Base-by-base conservation (phyloP, 2,329 filamentous ascomycete species). In the Biscogniauxia mediterranea region DNA sequence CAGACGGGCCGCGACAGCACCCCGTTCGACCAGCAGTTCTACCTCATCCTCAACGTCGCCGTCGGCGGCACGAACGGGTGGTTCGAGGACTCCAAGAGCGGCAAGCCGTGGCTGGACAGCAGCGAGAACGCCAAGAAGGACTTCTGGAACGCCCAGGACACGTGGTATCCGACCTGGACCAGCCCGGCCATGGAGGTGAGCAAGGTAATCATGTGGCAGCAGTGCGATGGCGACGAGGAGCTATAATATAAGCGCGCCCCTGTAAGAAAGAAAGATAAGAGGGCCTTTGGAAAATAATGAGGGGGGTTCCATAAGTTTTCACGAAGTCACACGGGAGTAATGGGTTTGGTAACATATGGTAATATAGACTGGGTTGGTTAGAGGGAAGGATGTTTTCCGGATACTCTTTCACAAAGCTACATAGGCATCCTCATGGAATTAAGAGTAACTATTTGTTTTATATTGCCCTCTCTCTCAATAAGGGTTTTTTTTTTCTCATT, bases 1-100 rank as follows among this genome's bases (percentile, higher is more conserved):
- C 72, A 82, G 64, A 88, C 87, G 0, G 85, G 84, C 9, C 80
- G 80, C 28, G 69, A 82, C 46, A 84, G 88, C 62, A 87, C 90
- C 0, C 91, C 91, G 0, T 94, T 94, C 68, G 90, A 93, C 70
- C 82, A 90, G 66, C 77, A 84, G 17, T 93, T 93, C 70, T 93
- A 90, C 69, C 82, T 94, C 53, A 89, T 93, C 67, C 73, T 94
- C 60, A 91, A 91, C 70, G 80, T 93, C 3, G 90, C 87, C 11
- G 90, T 93, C 7, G 91, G 91, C 28, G 86, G 87, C 55, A 92
- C 88, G 21, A 93, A 93, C 67, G 91, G 91, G 46, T 96, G 91
- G 91, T 96, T 95, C 71, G 79, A 89, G 70, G 91, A 96, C 73
- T 86, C 87, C 20, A 79, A 83, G 67, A 82, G 81, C 51, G 83